Base-by-base conservation (phyloP, 2,329 filamentous ascomycete species). In the Penicillium sp. region DNA sequence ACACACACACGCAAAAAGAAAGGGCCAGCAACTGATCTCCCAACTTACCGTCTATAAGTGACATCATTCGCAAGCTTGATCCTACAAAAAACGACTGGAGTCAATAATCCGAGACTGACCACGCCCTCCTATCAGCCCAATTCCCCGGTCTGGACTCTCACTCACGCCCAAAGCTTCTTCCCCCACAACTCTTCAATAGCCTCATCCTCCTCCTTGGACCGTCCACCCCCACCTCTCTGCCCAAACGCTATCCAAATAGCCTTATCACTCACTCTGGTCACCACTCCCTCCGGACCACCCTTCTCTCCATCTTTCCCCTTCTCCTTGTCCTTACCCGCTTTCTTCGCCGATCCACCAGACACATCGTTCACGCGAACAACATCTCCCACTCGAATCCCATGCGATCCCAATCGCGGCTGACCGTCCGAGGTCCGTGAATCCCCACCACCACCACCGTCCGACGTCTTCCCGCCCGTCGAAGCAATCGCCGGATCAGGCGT, bases 41-140 rank as follows among this genome's bases (percentile, higher is more conserved):
- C 25, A 3, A 58, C 66, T 56, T 67, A 79, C 76, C 81, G 73
- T 67, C 82, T 80, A 64, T 82, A 81, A 27, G 82, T 84, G 50
- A 83, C 76, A 68, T 84, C 80, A 62, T 84, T 84, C 39, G 81
- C 81, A 56, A 84, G 69, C 61, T 85, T 84, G 55, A 85, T 76
- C 56, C 80, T 83, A 66, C 18, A 49, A 49, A 32, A 32, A 4
- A 11, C 29, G 18, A 32, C 11, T 8, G 29, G 11, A 32, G 8
- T 4, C 48, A 5, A 28, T 35, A 50, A 45, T 54, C 32, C 57
- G 48, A 44, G 45, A 24, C 25, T 36, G 18, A 18, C 18, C 18
- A 18, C 18, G 18, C 18, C 18, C 18, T 18, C 18, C 18, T 18
- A 18, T 18, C 18, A 18, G 18, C 18, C 18, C 18, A 18, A 18